Base-by-base conservation (phyloP, 305 asterid species). In the Solanum chacoense region DNA sequence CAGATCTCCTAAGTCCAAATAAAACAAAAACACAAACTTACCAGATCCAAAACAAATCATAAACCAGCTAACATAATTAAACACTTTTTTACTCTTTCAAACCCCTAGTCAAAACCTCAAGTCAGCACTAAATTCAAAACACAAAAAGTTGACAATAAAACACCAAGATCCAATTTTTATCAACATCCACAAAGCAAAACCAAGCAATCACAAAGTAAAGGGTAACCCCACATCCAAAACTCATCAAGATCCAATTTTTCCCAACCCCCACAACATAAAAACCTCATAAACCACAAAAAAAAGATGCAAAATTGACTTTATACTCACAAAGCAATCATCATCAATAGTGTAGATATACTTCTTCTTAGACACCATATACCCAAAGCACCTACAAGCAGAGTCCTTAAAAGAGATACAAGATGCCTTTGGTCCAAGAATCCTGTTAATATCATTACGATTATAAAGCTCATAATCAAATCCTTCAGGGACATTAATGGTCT, bases 401-500 rank as follows among this genome's bases (percentile, higher is more conserved):
- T 87, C 88, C 73, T 87, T 87, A 76, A 87, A 87, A 26, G 88
- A 87, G 24, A 87, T 87, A 26, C 88, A 87, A 35, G 88, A 87
- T 1, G 88, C 88, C 31, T 87, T 87, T 34, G 88, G 88, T 12
- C 88, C 88, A 29, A 87, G 88, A 73, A 87, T 87, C 79, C 88
- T 75, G 36, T 87, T 87, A 20, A 87, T 87, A 29, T 87, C 88
- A 73, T 87, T 42, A 6, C 88, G 67, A 22, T 87, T 87, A 34
- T 87, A 87, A 13, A 87, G 84, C 72, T 87, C 88, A n/a, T 87
- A 73, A 71, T 87, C 84, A 76, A 87, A 87, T 11, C 88, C 88
- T 76, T 73, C 45, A 42, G 88, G 88, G 1, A 86, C 88, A 7
- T 71, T 37, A 29, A 86, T 86, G 34, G 4, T 72, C 88, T 72